Conservation (phyloP, 768 basidiomycete genomes). For the Suillus sp. region DNA sequence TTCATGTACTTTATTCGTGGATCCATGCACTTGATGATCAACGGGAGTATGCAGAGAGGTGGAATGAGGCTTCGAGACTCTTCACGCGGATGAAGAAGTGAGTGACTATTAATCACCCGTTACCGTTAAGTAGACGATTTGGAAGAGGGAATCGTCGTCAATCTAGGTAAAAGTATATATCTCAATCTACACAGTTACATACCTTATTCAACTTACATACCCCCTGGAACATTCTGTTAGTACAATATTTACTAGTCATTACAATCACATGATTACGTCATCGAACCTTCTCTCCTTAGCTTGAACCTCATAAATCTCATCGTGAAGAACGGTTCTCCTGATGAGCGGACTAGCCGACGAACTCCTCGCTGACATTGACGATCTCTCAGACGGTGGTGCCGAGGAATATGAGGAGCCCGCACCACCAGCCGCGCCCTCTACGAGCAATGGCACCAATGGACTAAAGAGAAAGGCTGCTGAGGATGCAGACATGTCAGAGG, state of each 20-base stretch:
- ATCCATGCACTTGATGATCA: slow-evolving; percentile 8
- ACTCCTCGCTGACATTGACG: slow-evolving; percentile 89
- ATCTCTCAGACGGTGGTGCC: slow-evolving; percentile 68
- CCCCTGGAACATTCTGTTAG: not conserved
- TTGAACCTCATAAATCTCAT: not conserved
- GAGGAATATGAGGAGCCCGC: slow-evolving; percentile 49
- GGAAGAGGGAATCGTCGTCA: not conserved
- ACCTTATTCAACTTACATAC: not conserved
- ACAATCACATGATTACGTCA: slow-evolving; percentile 1
- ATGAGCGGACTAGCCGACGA: slow-evolving; percentile 92
- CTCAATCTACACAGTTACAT: not conserved
- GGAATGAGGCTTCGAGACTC: slow-evolving; percentile 27
- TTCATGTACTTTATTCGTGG: slow-evolving; percentile 20
- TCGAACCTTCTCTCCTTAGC: not conserved
- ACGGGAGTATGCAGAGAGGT: slow-evolving; percentile 18
- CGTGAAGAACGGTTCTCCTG: not conserved
- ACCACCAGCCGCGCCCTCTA: slow-evolving; percentile 26
- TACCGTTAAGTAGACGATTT: not conserved
- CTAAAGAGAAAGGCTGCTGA: slow-evolving; percentile 67
- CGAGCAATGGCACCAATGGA: slow-evolving; percentile 28
- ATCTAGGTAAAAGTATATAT: not conserved
- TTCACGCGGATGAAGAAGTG: slow-evolving; percentile 19
- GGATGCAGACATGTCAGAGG: slow-evolving; percentile 60
- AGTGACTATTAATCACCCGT: not conserved
- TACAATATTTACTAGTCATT: not conserved